Evolutionary conservation across 1,284 basidiomycete genomes (phyloP).

Genomic region (Schizophyllum amplum): DNA sequence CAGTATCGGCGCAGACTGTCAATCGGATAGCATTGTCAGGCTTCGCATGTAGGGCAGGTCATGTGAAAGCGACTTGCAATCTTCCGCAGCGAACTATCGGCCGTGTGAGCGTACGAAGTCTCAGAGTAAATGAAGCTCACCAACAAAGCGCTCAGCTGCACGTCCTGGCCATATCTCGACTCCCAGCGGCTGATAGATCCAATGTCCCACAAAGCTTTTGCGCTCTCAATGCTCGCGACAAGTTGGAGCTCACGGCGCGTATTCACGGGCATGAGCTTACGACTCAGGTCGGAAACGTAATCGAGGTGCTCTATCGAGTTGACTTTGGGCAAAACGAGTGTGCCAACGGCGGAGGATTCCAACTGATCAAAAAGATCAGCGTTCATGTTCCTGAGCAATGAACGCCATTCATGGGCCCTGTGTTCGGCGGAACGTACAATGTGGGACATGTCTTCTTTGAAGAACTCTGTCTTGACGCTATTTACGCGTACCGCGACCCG

Average conservation of each 20-base stretch:
- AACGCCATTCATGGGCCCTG: too few relatives aligned
- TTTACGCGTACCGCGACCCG: conserved; percentile 74
- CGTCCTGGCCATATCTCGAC: conserved; percentile 39
- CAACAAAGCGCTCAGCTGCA: conserved; percentile 45
- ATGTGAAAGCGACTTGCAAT: conserved; percentile 48
- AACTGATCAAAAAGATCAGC: conserved; percentile 28
- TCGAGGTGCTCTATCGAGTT: conserved; percentile 61
- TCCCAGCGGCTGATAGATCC: conserved; percentile 61
- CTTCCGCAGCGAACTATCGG: conserved; percentile 80
- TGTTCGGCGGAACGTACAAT: conserved; percentile 49
- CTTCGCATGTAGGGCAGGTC: neutral
- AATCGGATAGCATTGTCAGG: conserved; percentile 4
- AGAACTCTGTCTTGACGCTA: conserved; percentile 64
- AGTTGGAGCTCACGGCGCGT: conserved; percentile 37
- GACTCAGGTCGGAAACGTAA: conserved; percentile 45
- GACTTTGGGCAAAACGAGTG: conserved; percentile 74
- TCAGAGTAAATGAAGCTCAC: conserved; percentile 25
- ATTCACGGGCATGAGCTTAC: conserved; percentile 20
- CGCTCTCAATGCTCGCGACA: conserved; percentile 78
- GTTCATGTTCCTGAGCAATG: too few relatives aligned
- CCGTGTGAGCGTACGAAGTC: conserved; percentile 5
- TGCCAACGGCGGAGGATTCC: conserved; percentile 38
- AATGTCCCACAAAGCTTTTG: conserved; percentile 53
- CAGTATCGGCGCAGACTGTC: conserved; percentile 81
- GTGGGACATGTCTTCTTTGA: conserved; percentile 58